Conservation (phyloP, 2,329 filamentous ascomycete species). For the Fonsecaea pugnacius region DNA sequence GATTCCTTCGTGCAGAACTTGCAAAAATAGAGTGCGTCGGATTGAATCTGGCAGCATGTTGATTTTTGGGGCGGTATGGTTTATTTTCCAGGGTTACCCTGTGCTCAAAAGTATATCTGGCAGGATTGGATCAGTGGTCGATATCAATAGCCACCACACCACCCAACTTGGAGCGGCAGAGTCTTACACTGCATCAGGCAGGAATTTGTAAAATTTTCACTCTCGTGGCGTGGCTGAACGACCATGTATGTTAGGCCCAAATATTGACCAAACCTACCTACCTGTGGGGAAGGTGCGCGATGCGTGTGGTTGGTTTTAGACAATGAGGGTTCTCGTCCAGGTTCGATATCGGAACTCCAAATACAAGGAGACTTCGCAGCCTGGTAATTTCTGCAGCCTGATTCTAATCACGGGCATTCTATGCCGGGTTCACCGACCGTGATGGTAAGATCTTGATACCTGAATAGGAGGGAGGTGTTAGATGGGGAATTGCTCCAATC, state of each 20-base stretch:
- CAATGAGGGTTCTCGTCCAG: background rate
- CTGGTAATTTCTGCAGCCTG: background rate
- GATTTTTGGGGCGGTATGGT: background rate
- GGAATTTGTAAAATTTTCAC: background rate
- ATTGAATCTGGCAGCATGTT: background rate
- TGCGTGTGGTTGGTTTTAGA: background rate
- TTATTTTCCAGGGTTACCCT: background rate
- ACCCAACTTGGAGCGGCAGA: background rate
- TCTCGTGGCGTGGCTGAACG: background rate
- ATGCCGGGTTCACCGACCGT: background rate
- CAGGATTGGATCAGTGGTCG: background rate
- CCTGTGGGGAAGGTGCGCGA: background rate
- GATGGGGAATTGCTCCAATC: background rate
- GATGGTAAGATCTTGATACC: background rate
- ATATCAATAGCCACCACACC: background rate
- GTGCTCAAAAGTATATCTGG: background rate
- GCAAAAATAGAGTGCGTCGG: slow-evolving; percentile 57
- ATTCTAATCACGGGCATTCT: background rate
- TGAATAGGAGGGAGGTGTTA: background rate
- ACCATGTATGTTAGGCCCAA: background rate
- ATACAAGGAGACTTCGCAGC: background rate
- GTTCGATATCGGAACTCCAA: background rate
- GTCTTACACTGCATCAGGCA: background rate
- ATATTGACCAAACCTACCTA: background rate
- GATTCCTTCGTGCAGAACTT: slow-evolving; percentile 95